A percentile compares a stretch with the other conserved stretches of the same genome.
phyloP scores from a whole-genome alignment of 2,329 filamentous ascomycete species.

The Stachybotrys chartarum region DNA sequence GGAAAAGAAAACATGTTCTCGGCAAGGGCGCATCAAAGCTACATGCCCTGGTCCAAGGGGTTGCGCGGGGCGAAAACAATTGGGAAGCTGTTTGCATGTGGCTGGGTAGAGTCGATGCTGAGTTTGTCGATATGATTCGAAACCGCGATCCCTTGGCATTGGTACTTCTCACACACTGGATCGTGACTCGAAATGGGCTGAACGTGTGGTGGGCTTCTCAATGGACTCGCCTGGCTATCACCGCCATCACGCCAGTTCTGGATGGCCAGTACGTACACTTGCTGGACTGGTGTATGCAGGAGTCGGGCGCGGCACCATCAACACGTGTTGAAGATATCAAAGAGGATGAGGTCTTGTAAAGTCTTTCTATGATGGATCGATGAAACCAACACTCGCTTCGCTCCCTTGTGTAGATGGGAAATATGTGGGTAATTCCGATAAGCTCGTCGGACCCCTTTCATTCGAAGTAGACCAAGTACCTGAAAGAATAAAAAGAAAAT shows the following conservation, averaged over 20 bases:
- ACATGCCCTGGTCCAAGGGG: not conserved
- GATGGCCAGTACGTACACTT: slow-evolving; percentile 1
- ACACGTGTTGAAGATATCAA: not conserved
- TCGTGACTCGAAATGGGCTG: not conserved
- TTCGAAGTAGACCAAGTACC: too few species aligned
- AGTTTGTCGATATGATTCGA: slow-evolving; percentile 1
- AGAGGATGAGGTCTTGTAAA: not conserved
- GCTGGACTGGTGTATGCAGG: slow-evolving; percentile 4
- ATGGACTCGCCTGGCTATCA: slow-evolving; percentile 1
- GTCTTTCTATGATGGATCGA: too few species aligned
- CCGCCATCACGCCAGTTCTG: slow-evolving; percentile 1
- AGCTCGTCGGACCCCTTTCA: too few species aligned
- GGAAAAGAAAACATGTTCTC: not conserved
- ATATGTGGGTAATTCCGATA: too few species aligned
- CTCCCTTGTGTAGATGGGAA: too few species aligned
- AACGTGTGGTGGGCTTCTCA: slow-evolving; percentile 4
- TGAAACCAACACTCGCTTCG: too few species aligned
- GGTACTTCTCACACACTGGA: slow-evolving; percentile 4
- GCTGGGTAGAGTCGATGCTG: slow-evolving; percentile 1
- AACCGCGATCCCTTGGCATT: slow-evolving; percentile 3
- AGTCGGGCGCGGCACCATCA: not conserved
- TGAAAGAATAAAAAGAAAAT: too few species aligned
- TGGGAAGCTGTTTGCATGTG: slow-evolving; percentile 2
- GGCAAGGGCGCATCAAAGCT: not conserved
- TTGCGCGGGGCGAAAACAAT: not conserved